Percentiles rank a stretch among this genome's conserved stretches.
phyloP scores from a whole-genome alignment of 2,329 filamentous ascomycete species.

The Macrophomina phaseolina region DNA sequence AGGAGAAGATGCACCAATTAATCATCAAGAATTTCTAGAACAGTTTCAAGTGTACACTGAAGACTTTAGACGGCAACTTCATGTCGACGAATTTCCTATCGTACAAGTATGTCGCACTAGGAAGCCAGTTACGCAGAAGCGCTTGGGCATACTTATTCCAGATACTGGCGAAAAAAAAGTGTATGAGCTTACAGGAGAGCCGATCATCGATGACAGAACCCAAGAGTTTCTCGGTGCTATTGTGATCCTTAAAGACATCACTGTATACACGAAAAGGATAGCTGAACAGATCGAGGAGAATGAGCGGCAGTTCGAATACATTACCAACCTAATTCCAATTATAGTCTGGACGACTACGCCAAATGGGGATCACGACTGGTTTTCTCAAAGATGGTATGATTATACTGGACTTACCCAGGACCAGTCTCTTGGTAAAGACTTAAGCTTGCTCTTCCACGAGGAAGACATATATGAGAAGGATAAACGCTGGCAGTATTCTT shows the following conservation, averaged over 20 bases:
- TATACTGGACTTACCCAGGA: conserved; percentile 73
- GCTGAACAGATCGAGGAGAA: conserved; percentile 72
- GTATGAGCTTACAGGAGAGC: conserved; percentile 71
- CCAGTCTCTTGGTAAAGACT: conserved; percentile 66
- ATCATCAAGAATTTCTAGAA: conserved; percentile 59
- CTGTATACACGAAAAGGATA: conserved; percentile 71
- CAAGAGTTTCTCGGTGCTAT: conserved; percentile 77
- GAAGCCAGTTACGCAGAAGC: conserved; percentile 62
- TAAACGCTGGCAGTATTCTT: conserved; percentile 65
- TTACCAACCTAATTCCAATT: conserved; percentile 67
- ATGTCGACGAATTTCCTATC: conserved; percentile 69
- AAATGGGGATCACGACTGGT: conserved; percentile 73
- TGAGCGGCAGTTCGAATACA: conserved; percentile 74
- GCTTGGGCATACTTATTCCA: conserved; percentile 68
- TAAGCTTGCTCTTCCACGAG: conserved; percentile 70
- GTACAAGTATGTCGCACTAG: conserved; percentile 67
- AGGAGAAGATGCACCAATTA: conserved; percentile 41
- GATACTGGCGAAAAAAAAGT: conserved; percentile 59
- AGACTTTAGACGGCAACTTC: conserved; percentile 66
- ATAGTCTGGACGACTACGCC: conserved; percentile 75
- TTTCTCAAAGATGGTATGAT: conserved; percentile 78
- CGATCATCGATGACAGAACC: conserved; percentile 68
- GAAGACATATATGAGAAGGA: conserved; percentile 68
- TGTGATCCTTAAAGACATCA: conserved; percentile 74
- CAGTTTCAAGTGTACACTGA: conserved; percentile 69